These are phyloP conservation scores for Serendipita indica DNA, from an alignment of 768 basidiomycete genomes.

Conservation along the genomic window DNA sequence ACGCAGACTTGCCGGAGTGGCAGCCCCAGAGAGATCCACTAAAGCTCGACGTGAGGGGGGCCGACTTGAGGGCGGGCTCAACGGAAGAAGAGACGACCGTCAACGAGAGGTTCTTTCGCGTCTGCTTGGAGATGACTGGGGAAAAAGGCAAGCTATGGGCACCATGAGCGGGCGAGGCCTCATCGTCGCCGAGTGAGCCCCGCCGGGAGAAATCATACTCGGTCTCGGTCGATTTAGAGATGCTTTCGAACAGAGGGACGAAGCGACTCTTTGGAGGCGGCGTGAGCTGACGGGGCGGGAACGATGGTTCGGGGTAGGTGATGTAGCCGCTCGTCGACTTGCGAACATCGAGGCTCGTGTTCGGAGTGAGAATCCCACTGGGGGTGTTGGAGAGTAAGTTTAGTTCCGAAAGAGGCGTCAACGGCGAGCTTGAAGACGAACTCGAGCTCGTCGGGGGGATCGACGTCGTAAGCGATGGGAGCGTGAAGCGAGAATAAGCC, in stretches of 20 bases:
- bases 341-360: not conserved
- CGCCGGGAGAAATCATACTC: not conserved
- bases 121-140: constrained; percentile 4
- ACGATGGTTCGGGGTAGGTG: not conserved
- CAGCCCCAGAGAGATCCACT: not conserved
- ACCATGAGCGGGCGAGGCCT: not conserved
- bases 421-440: not conserved
- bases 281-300: constrained; percentile 6
- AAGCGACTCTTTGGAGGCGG: constrained; percentile 8
- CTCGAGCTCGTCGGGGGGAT: not conserved
- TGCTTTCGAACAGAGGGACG: constrained; percentile 3
- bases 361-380: not conserved
- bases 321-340: not conserved
- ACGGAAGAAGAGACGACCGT: not conserved
- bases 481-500: not conserved
- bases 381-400: not conserved
- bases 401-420: not conserved
- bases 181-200: not conserved
- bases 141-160: not conserved
- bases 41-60: not conserved
- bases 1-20: not conserved
- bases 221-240: not conserved
- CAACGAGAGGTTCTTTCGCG: not conserved
- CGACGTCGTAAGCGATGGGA: constrained; percentile 2
- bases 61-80: constrained; percentile 1